Conservation (phyloP, 768 basidiomycete species). For the Mycena pura region DNA sequence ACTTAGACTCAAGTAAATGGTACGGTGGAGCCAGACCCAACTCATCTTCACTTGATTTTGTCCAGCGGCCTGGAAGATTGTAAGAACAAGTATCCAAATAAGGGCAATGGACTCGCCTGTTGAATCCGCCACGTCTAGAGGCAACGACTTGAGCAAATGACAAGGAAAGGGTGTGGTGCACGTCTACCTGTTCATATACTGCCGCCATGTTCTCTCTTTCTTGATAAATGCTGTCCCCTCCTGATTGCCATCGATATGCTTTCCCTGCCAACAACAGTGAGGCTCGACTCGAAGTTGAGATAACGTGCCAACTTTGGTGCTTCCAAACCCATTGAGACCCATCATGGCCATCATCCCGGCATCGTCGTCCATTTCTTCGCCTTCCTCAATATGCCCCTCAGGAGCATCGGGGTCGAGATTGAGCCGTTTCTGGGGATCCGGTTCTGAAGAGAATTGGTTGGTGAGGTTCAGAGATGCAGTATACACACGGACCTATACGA, state of each 20-base stretch:
- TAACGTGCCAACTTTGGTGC: slow-evolving; percentile 73
- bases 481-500: slow-evolving; percentile 20
- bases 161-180: not conserved
- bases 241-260: slow-evolving; percentile 83
- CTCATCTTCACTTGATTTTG: slow-evolving; percentile 80
- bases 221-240: slow-evolving; percentile 71
- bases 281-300: not conserved
- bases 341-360: slow-evolving; percentile 88
- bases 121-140: slow-evolving; percentile 81
- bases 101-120: slow-evolving; percentile 55
- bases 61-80: slow-evolving; percentile 75
- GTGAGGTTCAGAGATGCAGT: slow-evolving; percentile 7
- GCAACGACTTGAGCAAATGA: slow-evolving; percentile 13
- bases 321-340: slow-evolving; percentile 88
- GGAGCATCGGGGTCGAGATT: slow-evolving; percentile 51
- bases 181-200: slow-evolving; percentile 96
- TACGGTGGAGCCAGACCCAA: slow-evolving; percentile 22
- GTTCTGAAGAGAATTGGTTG: slow-evolving; percentile 7
- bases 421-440: slow-evolving; percentile 26
- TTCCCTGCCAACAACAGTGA: slow-evolving; percentile 56
- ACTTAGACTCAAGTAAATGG: slow-evolving; percentile 17
- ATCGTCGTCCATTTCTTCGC: slow-evolving; percentile 68
- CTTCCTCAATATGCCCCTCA: slow-evolving; percentile 46
- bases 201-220: slow-evolving; percentile 91
- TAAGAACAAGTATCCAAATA: slow-evolving; percentile 20